Conservation (phyloP, 257 asterid species). For the Rhazya stricta region DNA sequence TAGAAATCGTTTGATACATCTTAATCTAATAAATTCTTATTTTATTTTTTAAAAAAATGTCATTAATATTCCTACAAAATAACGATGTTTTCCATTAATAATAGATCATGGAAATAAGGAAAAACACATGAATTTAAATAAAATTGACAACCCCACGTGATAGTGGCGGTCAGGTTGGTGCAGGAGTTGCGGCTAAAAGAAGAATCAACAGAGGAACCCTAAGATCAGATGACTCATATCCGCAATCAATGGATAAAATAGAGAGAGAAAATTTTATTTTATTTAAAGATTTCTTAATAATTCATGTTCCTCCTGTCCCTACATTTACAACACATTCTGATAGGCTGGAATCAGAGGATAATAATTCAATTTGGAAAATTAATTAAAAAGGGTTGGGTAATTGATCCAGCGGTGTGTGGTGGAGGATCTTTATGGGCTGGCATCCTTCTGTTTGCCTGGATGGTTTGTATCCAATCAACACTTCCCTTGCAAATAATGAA, state of each 20-base stretch:
- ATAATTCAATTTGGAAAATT: not conserved
- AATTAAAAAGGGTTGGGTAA: constrained; percentile 11
- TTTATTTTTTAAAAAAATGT: too few species aligned
- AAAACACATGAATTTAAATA: not conserved
- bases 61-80: too few species aligned
- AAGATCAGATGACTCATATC: constrained; percentile 4
- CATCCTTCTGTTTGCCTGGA: too few species aligned
- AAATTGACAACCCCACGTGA: constrained; percentile 16
- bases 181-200: constrained; percentile 13
- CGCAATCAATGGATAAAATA: constrained; percentile 19
- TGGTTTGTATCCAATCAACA: too few species aligned
- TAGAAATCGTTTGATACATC: too few species aligned
- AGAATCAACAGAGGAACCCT: constrained; percentile 6
- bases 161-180: constrained; percentile 15
- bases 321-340: constrained; percentile 10
- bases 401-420: not conserved
- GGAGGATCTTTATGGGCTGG: not conserved
- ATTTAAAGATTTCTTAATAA: not conserved
- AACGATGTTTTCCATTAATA: too few species aligned
- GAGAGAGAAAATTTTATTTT: not conserved
- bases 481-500: too few species aligned
- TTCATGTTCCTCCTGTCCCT: constrained; percentile 14
- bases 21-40: too few species aligned
- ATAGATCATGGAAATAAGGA: too few species aligned
- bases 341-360: constrained; percentile 16